Evolutionary conservation across 1,139 yeast species (phyloP), one percentile per base, ranked within the genome.

Genomic region (Lodderomyces theae): DNA sequence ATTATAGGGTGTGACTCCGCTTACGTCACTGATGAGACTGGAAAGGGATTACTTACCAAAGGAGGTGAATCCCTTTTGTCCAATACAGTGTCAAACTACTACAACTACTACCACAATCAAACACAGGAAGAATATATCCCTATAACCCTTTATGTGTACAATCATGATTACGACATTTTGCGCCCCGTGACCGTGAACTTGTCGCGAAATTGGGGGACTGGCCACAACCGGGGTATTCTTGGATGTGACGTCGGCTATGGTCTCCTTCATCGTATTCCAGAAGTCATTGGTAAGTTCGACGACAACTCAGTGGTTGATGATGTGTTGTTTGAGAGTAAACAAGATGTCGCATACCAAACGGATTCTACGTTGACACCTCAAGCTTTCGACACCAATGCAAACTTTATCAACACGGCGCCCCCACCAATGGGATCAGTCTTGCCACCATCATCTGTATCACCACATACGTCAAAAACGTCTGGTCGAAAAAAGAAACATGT

Each of bases 171-270:
- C 54, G 94, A 90, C 57, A 74, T 86, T 5, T 80, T 88, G 38
- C 75, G 97, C 50, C 96, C 96, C 0, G 95, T 90, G 3, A 79
- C 88, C 0, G 88, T 90, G 17, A 70, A 79, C 41, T 63, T 72
- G 40, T 61, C 72, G 3, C 61, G 68, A 37, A 48, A 60, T 12
- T 72, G 77, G 77, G 66, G 71, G 1, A 53, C 55, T 16, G 75
- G 72, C 4, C 88, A 90, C 2, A 72, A 73, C 45, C 74, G 71
- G 46, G 96, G 96, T 0, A 69, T 89, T 28, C 67, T 92, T 34
- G 98, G 98, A 1, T 90, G 97, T 63, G 96, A 90, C 51, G 95
- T 92, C 9, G 97, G 97, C 0, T 90, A 89, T 56, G 97, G 97
- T 0, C 70, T 86, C 42, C 67, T 92, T 40, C 97, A 92, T 57